Conservation (phyloP, 2,329 filamentous ascomycete species). For the Fonsecaea monophora region DNA sequence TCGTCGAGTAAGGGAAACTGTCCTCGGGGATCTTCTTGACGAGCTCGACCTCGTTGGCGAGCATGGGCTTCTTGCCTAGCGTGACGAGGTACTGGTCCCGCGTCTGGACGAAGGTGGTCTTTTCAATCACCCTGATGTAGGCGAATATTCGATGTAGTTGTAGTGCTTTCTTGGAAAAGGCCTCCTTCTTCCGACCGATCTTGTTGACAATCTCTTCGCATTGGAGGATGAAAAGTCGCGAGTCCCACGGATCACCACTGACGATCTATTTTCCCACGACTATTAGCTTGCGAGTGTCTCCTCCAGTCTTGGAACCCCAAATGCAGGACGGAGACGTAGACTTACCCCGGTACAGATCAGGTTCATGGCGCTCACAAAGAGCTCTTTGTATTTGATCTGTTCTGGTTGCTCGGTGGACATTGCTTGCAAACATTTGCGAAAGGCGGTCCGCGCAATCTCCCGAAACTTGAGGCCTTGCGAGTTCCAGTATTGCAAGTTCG, state of each 20-base stretch:
- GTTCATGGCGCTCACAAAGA: constrained; percentile 22
- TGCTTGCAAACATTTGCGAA: constrained; percentile 17
- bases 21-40: constrained; percentile 23
- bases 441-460: constrained; percentile 20
- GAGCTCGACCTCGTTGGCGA: constrained; percentile 15
- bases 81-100: constrained; percentile 21
- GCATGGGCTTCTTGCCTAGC: constrained; percentile 14
- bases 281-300: not conserved
- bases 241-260: constrained; percentile 24
- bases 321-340: not conserved
- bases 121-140: constrained; percentile 21
- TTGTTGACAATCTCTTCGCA: constrained; percentile 26
- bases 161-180: constrained; percentile 19
- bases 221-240: constrained; percentile 24
- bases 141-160: constrained; percentile 25
- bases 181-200: constrained; percentile 16
- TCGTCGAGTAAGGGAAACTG: constrained; percentile 8
- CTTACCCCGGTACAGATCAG: constrained; percentile 21
- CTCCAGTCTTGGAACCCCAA: not conserved
- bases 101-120: constrained; percentile 23
- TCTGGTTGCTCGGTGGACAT: constrained; percentile 6
- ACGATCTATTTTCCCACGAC: constrained; percentile 8
- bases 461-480: constrained; percentile 19
- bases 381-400: constrained; percentile 21
- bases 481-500: constrained; percentile 17